Conservation (phyloP, 2,329 filamentous ascomycete genomes). For the Penicillium expansum region DNA sequence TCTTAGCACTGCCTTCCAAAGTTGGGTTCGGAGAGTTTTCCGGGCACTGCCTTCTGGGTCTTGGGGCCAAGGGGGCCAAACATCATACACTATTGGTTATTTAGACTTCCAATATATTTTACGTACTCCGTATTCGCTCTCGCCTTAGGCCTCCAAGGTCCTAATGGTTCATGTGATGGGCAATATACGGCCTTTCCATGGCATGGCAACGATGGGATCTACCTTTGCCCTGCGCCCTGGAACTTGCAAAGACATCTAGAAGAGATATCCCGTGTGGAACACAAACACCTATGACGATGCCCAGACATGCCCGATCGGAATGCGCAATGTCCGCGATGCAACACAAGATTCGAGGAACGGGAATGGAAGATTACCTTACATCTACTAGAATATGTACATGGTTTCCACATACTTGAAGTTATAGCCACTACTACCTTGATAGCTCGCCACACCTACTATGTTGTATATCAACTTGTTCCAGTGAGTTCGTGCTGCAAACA, state of each 20-base stretch:
- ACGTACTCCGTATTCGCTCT: conserved; percentile 4
- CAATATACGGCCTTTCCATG: neutral
- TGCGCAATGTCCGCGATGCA: neutral
- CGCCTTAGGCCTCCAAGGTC: neutral
- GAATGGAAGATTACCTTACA: neutral
- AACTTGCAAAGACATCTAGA: neutral
- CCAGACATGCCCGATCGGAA: neutral
- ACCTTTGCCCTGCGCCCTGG: conserved; percentile 1
- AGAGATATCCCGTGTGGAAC: neutral
- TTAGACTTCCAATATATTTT: neutral
- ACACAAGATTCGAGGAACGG: neutral
- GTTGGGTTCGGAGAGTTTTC: neutral
- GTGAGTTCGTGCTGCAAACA: neutral
- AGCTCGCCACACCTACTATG: neutral
- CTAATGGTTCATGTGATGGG: neutral
- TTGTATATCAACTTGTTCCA: neutral
- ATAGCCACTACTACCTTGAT: neutral
- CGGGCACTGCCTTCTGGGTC: neutral
- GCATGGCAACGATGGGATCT: neutral
- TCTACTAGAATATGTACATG: neutral
- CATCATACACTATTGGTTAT: neutral
- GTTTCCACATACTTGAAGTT: neutral
- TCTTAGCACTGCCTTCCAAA: neutral
- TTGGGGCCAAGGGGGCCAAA: neutral
- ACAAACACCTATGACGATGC: neutral